phyloP scores from a whole-genome alignment of 2,329 filamentous ascomycete species.

The Colletotrichum phormii region DNA sequence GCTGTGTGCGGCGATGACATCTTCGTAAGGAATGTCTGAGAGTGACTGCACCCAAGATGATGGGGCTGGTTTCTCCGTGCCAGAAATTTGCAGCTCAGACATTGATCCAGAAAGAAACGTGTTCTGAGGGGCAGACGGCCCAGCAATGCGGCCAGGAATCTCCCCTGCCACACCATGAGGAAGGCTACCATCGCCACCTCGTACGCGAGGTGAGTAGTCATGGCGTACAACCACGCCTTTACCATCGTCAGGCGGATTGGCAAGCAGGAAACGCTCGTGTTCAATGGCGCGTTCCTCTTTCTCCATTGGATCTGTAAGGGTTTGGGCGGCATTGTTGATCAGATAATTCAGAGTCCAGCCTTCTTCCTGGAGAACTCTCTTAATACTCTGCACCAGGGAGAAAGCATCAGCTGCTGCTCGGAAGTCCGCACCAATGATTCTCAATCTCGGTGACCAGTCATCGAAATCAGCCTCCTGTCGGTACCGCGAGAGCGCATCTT shows the following conservation, averaged over 20 bases:
- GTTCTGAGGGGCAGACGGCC: background rate
- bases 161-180: no score
- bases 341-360: constrained; percentile 44
- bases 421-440: constrained; percentile 49
- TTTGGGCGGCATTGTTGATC: constrained; percentile 54
- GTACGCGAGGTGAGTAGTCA: background rate
- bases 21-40: constrained; percentile 51
- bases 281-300: constrained; percentile 44
- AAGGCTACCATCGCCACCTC: background rate
- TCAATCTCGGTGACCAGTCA: constrained; percentile 38
- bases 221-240: background rate
- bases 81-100: background rate
- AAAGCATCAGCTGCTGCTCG: constrained; percentile 47
- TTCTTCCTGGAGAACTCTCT: constrained; percentile 35
- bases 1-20: constrained; percentile 50
- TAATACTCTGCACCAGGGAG: constrained; percentile 41
- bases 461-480: constrained; percentile 37
- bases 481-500: constrained; percentile 47
- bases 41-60: constrained; percentile 50
- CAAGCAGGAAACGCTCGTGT: constrained; percentile 28
- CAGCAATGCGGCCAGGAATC: no score
- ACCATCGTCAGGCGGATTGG: background rate
- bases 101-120: background rate
- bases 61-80: constrained; percentile 35
- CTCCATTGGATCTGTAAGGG: constrained; percentile 47